These are phyloP conservation scores for Tolypocladium pustulatum DNA, from an alignment of 2,329 filamentous ascomycete genomes.

Conservation along the genomic window DNA sequence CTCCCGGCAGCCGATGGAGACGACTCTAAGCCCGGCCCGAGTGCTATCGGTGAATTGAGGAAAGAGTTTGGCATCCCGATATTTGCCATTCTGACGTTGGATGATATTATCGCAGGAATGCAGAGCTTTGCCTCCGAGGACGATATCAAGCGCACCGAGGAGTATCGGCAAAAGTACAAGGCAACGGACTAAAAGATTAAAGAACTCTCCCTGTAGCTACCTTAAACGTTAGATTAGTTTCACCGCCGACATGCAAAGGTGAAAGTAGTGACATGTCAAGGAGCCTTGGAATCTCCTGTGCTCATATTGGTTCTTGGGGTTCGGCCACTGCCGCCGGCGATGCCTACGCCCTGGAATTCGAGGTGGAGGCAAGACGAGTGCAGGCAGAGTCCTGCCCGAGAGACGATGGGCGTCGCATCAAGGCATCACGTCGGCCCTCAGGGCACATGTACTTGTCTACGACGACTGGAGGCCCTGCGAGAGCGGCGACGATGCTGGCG, in stretches of 20 bases:
- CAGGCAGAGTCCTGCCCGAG: too few species aligned
- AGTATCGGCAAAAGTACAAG: constrained; percentile 59
- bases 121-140: constrained; percentile 49
- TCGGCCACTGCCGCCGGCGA: neutral
- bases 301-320: neutral
- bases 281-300: neutral
- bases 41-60: constrained; percentile 77
- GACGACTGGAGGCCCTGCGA: constrained; percentile 36
- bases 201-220: neutral
- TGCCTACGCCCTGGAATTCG: too few species aligned
- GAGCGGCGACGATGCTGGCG: too few species aligned
- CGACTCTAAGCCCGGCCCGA: constrained; percentile 58
- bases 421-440: neutral
- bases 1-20: constrained; percentile 54
- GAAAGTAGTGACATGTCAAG: neutral
- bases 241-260: neutral
- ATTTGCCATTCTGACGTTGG: constrained; percentile 69
- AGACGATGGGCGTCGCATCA: neutral
- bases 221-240: neutral
- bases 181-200: constrained; percentile 39
- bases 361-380: too few species aligned
- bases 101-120: constrained; percentile 68
- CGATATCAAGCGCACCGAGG: constrained; percentile 58
- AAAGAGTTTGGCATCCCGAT: constrained; percentile 79
- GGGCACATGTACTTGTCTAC: neutral